These are phyloP conservation scores for Cinchona pubescens DNA, from an alignment of 257 asterid species.

Conservation along the genomic window DNA sequence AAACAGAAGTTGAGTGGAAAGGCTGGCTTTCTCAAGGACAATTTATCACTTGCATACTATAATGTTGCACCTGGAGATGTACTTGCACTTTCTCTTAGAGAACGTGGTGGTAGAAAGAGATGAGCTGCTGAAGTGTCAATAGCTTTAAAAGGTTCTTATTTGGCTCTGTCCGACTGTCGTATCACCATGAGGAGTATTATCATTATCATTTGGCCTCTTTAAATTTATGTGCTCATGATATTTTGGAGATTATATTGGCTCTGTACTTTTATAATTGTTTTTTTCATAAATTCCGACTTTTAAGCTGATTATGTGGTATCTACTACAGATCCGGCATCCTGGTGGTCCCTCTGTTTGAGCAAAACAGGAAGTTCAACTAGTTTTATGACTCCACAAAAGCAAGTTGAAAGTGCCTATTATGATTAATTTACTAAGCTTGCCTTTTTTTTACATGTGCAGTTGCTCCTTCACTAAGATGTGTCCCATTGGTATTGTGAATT, in stretches of 20 bases:
- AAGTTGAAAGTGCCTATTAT: neutral
- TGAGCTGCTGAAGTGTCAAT: slow-evolving; percentile 37
- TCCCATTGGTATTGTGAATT: slow-evolving; percentile 23
- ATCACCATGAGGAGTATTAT: slow-evolving; percentile 25
- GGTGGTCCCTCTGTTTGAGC: slow-evolving; percentile 29
- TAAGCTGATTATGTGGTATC: slow-evolving; percentile 35
- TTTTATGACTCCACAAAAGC: slow-evolving; percentile 4
- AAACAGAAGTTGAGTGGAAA: slow-evolving; percentile 96
- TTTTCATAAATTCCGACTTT: neutral
- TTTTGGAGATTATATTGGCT: slow-evolving; percentile 26
- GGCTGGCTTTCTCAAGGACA: slow-evolving; percentile 97
- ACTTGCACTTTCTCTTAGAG: slow-evolving; percentile 80
- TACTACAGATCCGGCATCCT: slow-evolving; percentile 34
- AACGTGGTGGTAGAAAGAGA: slow-evolving; percentile 99
- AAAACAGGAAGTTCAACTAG: slow-evolving; percentile 29
- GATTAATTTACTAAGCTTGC: slow-evolving; percentile 25
- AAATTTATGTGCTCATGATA: slow-evolving; percentile 23
- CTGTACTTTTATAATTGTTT: slow-evolving; percentile 27
- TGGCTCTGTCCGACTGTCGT: slow-evolving; percentile 22
- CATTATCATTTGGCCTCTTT: slow-evolving; percentile 14
- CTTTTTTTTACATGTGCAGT: slow-evolving; percentile 34
- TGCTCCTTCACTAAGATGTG: slow-evolving; percentile 26
- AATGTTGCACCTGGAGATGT: slow-evolving; percentile 71
- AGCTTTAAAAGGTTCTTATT: slow-evolving; percentile 34
- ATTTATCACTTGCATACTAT: slow-evolving; percentile 88